phyloP scores from a whole-genome alignment of 1,284 basidiomycete genomes.

The Heterobasidion parviporum region DNA sequence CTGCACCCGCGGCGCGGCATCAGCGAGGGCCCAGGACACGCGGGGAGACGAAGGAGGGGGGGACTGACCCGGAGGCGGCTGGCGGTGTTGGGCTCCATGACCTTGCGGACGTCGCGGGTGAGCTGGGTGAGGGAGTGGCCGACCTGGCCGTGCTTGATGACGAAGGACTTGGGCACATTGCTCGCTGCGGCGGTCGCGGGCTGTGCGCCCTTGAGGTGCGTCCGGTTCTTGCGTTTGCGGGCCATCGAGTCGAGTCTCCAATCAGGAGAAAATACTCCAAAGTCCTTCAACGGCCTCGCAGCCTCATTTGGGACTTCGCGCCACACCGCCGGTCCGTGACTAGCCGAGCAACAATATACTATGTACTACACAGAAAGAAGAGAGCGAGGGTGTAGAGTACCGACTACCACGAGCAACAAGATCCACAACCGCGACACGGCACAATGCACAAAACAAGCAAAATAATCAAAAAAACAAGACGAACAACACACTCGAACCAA shows the following conservation, averaged over 20 bases:
- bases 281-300: neutral
- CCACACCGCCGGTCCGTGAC: neutral
- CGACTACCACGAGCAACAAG: too few species aligned
- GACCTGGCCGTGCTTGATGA: conserved; percentile 93
- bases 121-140: conserved; percentile 84
- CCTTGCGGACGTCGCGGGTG: conserved; percentile 86
- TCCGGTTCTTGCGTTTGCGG: conserved; percentile 77
- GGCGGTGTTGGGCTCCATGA: conserved; percentile 99
- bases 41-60: neutral
- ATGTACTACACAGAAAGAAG: too few species aligned
- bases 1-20: conserved; percentile 34
- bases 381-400: too few species aligned
- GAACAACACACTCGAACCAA: too few species aligned
- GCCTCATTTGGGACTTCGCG: neutral
- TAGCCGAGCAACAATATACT: too few species aligned
- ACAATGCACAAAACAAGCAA: neutral
- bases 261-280: neutral
- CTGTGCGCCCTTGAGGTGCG: conserved; percentile 67
- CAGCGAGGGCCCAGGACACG: conserved; percentile 3
- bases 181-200: conserved; percentile 21
- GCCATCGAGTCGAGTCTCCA: conserved; percentile 42
- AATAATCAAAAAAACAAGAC: neutral
- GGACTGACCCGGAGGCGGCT: conserved; percentile 71
- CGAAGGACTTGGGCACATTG: conserved; percentile 66
- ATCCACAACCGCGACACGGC: too few species aligned